phyloP scores from a whole-genome alignment of 2,329 filamentous ascomycete species.

The Sporothrix luriei region DNA sequence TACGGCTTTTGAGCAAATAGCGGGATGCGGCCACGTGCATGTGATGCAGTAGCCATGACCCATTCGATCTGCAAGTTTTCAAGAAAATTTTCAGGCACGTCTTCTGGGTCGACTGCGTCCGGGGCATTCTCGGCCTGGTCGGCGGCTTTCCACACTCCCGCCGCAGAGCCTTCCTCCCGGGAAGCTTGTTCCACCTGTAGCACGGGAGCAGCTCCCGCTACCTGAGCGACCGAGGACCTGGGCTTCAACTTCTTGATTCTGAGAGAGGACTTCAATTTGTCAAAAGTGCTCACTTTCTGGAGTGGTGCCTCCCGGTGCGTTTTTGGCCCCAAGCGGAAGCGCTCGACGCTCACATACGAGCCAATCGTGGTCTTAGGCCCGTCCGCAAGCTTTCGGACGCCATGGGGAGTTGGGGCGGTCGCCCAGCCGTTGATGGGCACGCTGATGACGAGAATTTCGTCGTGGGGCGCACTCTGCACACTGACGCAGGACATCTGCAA shows the following conservation, averaged over 20 bases:
- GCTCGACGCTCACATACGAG: slow-evolving; percentile 67
- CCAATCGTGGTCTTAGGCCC: slow-evolving; percentile 58
- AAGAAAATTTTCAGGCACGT: neutral
- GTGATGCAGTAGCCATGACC: slow-evolving; percentile 75
- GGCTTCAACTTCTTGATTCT: neutral
- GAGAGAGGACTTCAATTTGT: neutral
- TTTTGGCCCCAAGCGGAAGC: slow-evolving; percentile 51
- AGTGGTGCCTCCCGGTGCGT: neutral
- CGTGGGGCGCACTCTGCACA: slow-evolving; percentile 40
- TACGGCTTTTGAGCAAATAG: slow-evolving; percentile 66
- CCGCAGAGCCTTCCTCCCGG: neutral
- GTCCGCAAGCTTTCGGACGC: slow-evolving; percentile 42
- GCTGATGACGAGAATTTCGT: slow-evolving; percentile 60
- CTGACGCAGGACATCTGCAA: slow-evolving; percentile 61
- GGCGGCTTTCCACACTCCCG: neutral
- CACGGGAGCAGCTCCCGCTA: neutral
- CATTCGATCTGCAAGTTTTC: slow-evolving; percentile 57
- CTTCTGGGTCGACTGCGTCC: neutral
- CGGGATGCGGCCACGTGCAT: slow-evolving; percentile 69
- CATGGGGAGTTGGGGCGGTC: slow-evolving; percentile 24
- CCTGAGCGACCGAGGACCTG: neutral
- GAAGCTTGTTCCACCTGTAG: no score
- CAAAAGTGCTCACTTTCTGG: neutral
- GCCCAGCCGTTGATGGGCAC: slow-evolving; percentile 53
- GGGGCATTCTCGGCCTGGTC: neutral